These are phyloP conservation scores for Pseudogymnoascus sp. DNA, from an alignment of 2,329 filamentous ascomycete genomes.

Conservation along the genomic window DNA sequence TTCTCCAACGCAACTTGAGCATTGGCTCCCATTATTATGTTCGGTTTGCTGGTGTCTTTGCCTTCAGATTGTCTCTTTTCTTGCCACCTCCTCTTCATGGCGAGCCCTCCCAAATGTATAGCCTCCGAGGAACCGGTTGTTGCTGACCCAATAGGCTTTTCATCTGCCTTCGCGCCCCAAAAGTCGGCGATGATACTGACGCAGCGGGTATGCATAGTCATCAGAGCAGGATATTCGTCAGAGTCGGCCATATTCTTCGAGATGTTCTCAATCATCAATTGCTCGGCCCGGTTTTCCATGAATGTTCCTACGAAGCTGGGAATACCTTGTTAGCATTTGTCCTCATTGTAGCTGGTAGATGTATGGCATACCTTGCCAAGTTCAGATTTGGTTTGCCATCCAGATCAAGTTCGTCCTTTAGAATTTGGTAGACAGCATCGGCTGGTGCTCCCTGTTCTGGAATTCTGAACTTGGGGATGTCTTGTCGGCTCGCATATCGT, in stretches of 20 bases:
- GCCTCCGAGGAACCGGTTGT: constrained; percentile 67
- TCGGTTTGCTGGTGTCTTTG: constrained; percentile 57
- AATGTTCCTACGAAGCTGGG: constrained; percentile 62
- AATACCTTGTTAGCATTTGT: constrained; percentile 10
- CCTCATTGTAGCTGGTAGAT: neutral
- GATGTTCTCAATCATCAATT: constrained; percentile 61
- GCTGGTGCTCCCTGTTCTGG: constrained; percentile 50
- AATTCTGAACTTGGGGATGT: constrained; percentile 54
- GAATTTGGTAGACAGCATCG: constrained; percentile 58
- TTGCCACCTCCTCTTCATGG: constrained; percentile 71
- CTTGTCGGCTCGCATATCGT: constrained; percentile 45
- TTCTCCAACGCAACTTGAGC: constrained; percentile 68
- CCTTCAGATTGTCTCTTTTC: constrained; percentile 51
- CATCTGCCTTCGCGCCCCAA: constrained; percentile 54
- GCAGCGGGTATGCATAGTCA: constrained; percentile 58
- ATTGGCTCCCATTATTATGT: constrained; percentile 69
- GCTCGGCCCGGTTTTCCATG: constrained; percentile 59
- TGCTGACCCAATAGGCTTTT: constrained; percentile 60
- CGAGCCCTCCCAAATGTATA: constrained; percentile 62
- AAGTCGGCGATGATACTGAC: constrained; percentile 61
- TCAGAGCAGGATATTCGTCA: constrained; percentile 42
- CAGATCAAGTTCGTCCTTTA: constrained; percentile 56
- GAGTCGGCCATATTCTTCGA: constrained; percentile 67
- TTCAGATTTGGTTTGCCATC: constrained; percentile 63
- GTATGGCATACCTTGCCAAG: constrained; percentile 42